Base-by-base conservation (phyloP, 2,329 filamentous ascomycete species). In the Conoideocrella luteorostrata region DNA sequence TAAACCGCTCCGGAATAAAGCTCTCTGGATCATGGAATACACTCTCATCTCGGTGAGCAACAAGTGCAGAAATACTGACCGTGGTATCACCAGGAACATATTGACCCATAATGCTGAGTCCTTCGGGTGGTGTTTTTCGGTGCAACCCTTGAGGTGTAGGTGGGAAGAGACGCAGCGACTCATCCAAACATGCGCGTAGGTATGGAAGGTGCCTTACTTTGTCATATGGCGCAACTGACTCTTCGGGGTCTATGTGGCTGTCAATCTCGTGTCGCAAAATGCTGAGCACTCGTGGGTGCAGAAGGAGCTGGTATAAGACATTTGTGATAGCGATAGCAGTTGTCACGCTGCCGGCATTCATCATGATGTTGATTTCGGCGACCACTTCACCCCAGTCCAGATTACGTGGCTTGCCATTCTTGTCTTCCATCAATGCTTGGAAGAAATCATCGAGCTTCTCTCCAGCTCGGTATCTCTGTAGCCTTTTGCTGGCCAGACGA, bases 381-480 rank as follows among this genome's bases (percentile, higher is more conserved):
- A 76, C 68, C 7, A 80, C 71, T 56, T 82, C 77, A 20, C 77
- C 76, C 67, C 67, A 76, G 47, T 78, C 72, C 2, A 80, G 67
- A 2, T n/a, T n/a, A n/a, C n/a, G n/a, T n/a, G 66, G 57, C 4
- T 57, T 55, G 13, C 60, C 68, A 15, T 66, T 60, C 42, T 63
- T 68, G 39, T 69, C 63, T 9, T 70, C 71, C 71, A 81, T 75
- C 5, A 80, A 55, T 1, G 67, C 65, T 41, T 71, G 64, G 62
- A 81, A 79, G 58, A 81, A 80, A 51, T 81, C 77, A 35, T 76
- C 70, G 0, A 80, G 64, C 47, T 72, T 73, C 56, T 80, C 76
- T 20, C 76, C 75, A 13, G 26, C 26, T 29, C 26, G 26, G 13
- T 29, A 29, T 13, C 26, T 7, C 26, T 29, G 26, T 2, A 58